Percentiles rank a stretch among this genome's conserved stretches.
Conservation (phyloP, 805 yeast genomes). For the Peterozyma xylosa region DNA sequence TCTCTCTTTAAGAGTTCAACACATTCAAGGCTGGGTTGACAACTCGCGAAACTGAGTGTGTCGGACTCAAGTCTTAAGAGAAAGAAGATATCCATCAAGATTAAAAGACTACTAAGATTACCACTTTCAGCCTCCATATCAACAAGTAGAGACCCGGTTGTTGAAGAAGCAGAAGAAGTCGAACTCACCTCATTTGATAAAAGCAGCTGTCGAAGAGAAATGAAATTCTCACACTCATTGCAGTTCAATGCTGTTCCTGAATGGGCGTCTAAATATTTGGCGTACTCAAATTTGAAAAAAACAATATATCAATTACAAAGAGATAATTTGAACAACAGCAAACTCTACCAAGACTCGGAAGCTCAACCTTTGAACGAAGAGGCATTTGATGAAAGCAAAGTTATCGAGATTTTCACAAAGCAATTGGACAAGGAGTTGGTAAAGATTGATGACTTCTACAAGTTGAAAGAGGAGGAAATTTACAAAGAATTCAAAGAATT, state of each 20-base stretch:
- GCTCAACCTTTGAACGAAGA: constrained; percentile 19
- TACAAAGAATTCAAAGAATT: constrained; percentile 47
- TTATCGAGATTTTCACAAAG: constrained; percentile 50
- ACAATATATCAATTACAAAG: constrained; percentile 77
- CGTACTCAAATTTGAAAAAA: constrained; percentile 82
- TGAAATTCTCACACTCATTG: constrained; percentile 93
- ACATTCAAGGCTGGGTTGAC: too few relatives aligned
- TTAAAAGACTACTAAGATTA: too few relatives aligned
- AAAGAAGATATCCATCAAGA: too few relatives aligned
- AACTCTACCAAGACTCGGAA: constrained; percentile 15
- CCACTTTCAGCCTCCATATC: too few relatives aligned
- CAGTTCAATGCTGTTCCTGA: constrained; percentile 98
- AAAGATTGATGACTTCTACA: constrained; percentile 73
- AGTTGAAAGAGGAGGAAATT: constrained; percentile 54
- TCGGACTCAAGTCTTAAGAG: too few relatives aligned
- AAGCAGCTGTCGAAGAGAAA: constrained; percentile 16
- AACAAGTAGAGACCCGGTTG: too few relatives aligned
- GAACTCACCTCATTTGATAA: too few relatives aligned
- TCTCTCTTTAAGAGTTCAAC: too few relatives aligned
- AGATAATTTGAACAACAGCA: constrained; percentile 30
- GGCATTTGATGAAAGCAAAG: constrained; percentile 32
- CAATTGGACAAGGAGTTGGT: constrained; percentile 73
- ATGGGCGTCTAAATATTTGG: constrained; percentile 90
- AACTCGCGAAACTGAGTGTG: too few relatives aligned
- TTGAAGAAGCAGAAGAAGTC: too few relatives aligned